phyloP scores from a whole-genome alignment of 169 alveolate genomes.

The Cryptosporidium viatorum region DNA sequence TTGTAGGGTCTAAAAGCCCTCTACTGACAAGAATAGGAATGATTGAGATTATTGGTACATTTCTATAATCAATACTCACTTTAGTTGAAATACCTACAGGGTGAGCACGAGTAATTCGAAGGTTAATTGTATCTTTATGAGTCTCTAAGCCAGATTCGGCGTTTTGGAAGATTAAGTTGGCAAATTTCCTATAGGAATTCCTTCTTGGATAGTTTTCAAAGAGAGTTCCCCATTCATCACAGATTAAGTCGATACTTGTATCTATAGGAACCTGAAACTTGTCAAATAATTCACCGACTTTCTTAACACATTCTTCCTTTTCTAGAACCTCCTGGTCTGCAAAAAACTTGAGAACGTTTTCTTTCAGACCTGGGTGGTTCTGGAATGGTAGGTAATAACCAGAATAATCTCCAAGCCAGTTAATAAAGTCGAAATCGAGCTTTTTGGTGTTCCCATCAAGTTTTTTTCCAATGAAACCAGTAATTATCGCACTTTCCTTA shows the following conservation, averaged over 20 bases:
- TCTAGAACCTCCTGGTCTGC: background rate
- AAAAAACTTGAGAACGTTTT: constrained; percentile 16
- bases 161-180: background rate
- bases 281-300: constrained; percentile 16
- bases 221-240: constrained; percentile 50
- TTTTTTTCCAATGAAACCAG: constrained; percentile 34
- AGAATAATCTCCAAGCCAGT: constrained; percentile 49
- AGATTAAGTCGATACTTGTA: background rate
- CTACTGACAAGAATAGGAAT: background rate
- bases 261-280: constrained; percentile 12
- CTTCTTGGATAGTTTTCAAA: constrained; percentile 47
- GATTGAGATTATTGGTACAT: constrained; percentile 1
- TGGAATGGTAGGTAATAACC: constrained; percentile 51
- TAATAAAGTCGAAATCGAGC: constrained; percentile 14
- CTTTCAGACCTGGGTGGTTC: constrained; percentile 34
- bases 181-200: background rate
- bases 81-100: constrained; percentile 16
- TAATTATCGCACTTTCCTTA: constrained; percentile 39
- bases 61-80: background rate
- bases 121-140: background rate
- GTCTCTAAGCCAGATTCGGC: background rate
- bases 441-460: background rate
- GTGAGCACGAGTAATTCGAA: constrained; percentile 2
- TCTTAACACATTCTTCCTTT: constrained; percentile 24
- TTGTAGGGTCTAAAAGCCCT: constrained; percentile 30